Percentiles rank a stretch among this genome's conserved stretches.
These are phyloP conservation scores for Chlorella sp. DNA, from an alignment of 139 green algal species.

Conservation along the genomic window DNA sequence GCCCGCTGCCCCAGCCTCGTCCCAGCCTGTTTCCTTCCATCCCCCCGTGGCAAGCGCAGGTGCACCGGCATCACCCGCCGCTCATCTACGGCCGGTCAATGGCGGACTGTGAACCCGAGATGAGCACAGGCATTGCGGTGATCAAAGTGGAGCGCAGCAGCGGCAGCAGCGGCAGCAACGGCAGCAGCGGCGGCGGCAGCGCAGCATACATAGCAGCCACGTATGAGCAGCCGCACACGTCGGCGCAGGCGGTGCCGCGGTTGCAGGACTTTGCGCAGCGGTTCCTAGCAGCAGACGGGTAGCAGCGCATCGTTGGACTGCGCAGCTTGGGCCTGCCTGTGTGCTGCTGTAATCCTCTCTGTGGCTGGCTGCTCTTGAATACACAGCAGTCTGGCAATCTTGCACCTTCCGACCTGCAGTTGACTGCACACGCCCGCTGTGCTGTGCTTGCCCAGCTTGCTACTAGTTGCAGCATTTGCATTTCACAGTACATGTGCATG, in stretches of 20 bases:
- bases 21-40: too few species aligned
- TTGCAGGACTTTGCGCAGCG: slow-evolving; percentile 64
- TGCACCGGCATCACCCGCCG: slow-evolving; percentile 75
- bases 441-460: too few species aligned
- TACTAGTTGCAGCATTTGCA: too few species aligned
- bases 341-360: too few species aligned
- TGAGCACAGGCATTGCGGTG: slow-evolving; percentile 63
- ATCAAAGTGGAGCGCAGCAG: slow-evolving; percentile 52
- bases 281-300: slow-evolving; percentile 34
- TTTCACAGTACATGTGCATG: too few species aligned
- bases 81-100: slow-evolving; percentile 77
- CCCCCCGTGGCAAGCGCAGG: slow-evolving; percentile 40
- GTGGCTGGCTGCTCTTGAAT: too few species aligned
- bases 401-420: too few species aligned
- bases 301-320: too few species aligned
- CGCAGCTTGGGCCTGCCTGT: too few species aligned
- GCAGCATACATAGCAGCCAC: slow-evolving; percentile 61
- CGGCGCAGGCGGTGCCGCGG: slow-evolving; percentile 64
- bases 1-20: too few species aligned
- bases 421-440: too few species aligned
- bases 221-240: slow-evolving; percentile 75
- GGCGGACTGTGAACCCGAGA: slow-evolving; percentile 52
- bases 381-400: too few species aligned
- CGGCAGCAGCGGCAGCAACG: slow-evolving; percentile 16
- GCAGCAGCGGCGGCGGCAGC: slow-evolving; percentile 40